A percentile compares a stretch with the other conserved stretches of the same genome.
Conservation (phyloP, 768 basidiomycete species). For the Suillus clintonianus region DNA sequence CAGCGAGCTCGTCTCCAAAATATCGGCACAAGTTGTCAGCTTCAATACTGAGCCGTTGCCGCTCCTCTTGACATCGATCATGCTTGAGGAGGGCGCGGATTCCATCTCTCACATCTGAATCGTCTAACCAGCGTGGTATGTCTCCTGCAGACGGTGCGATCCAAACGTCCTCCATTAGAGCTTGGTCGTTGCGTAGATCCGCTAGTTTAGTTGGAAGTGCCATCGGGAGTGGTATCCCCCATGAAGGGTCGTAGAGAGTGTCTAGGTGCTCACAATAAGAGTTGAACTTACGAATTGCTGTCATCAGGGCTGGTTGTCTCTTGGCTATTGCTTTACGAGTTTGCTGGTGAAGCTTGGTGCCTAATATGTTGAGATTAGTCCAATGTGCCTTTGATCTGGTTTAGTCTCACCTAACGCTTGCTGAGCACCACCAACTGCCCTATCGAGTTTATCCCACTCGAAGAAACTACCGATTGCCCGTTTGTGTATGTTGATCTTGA, state of each 20-base stretch:
- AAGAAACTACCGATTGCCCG: slow-evolving; percentile 26
- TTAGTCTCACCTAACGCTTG: slow-evolving; percentile 28
- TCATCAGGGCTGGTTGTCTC: no score
- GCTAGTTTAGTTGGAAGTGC: slow-evolving; percentile 33
- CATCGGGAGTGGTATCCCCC: slow-evolving; percentile 33
- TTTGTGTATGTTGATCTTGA: slow-evolving; percentile 29
- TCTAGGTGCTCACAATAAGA: slow-evolving; percentile 23
- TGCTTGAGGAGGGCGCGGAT: slow-evolving; percentile 31
- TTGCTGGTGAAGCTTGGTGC: slow-evolving; percentile 34
- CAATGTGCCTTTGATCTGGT: not conserved
- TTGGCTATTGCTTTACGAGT: no score
- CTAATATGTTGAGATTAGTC: slow-evolving; percentile 5
- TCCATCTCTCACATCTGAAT: slow-evolving; percentile 29
- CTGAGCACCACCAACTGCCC: slow-evolving; percentile 17
- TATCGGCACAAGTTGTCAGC: slow-evolving; percentile 38
- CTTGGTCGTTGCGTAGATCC: slow-evolving; percentile 12
- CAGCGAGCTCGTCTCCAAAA: slow-evolving; percentile 31
- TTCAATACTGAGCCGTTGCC: slow-evolving; percentile 23
- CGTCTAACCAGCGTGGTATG: slow-evolving; percentile 34
- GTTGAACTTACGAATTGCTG: slow-evolving; percentile 31
- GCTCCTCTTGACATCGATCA: slow-evolving; percentile 35
- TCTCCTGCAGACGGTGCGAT: slow-evolving; percentile 17
- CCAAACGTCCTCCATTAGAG: slow-evolving; percentile 41
- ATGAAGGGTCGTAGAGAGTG: slow-evolving; percentile 19
- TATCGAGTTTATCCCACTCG: slow-evolving; percentile 30